Conservation (phyloP, 139 green algal species). For the Chlorella sp. region DNA sequence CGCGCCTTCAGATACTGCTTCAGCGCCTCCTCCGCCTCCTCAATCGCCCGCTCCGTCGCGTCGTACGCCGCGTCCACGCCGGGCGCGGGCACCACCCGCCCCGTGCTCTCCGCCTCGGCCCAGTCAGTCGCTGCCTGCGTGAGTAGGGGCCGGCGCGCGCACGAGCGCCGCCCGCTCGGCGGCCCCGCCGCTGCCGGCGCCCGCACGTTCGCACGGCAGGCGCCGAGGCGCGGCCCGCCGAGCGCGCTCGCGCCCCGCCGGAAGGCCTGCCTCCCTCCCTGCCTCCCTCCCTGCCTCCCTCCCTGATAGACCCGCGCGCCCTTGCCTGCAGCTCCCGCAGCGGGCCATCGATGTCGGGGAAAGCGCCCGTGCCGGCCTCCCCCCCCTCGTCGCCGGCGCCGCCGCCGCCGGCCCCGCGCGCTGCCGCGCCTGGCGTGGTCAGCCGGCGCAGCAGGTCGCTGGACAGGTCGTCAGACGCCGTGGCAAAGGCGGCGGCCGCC, state of each 20-base stretch:
- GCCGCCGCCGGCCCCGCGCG: too few relatives aligned
- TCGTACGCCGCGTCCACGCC: constrained; percentile 82
- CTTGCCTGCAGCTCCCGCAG: constrained; percentile 67
- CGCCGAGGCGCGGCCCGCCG: too few relatives aligned
- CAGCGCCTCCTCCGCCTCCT: constrained; percentile 59
- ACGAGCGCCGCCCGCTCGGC: too few relatives aligned
- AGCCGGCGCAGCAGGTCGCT: constrained; percentile 34
- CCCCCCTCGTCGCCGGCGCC: too few relatives aligned
- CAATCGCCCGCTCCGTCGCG: constrained; percentile 48
- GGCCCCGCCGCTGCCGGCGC: too few relatives aligned
- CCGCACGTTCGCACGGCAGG: too few relatives aligned
- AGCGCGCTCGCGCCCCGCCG: too few relatives aligned
- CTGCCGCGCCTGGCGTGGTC: constrained; percentile 31
- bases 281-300: too few relatives aligned
- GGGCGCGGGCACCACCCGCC: constrained; percentile 70
- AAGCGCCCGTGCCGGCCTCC: too few relatives aligned
- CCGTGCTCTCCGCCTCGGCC: constrained; percentile 69
- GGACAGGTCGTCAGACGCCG: constrained; percentile 19
- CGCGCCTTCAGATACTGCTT: constrained; percentile 61
- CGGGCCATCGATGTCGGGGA: constrained; percentile 45
- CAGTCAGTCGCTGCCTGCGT: constrained; percentile 82
- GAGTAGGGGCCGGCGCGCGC: too few relatives aligned
- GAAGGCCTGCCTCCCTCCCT: too few relatives aligned
- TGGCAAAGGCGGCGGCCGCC: constrained; percentile 40
- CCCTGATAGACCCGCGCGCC: too few relatives aligned